Base-by-base conservation (phyloP, 148 eudicot species). In the Dysphania ambrosioides region DNA sequence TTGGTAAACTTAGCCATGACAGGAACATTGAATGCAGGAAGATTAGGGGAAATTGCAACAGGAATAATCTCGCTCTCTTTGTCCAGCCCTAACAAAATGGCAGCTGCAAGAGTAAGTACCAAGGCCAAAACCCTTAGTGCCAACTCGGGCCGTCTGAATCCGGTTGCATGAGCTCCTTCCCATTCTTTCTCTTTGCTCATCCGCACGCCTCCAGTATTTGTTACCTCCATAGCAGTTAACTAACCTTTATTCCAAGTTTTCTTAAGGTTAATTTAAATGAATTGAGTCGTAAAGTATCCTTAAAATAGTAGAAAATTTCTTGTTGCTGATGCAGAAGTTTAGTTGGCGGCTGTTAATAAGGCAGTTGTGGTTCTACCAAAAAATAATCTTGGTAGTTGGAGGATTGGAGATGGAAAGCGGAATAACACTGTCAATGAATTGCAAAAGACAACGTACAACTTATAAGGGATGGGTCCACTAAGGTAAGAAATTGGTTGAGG, bases 41-140 rank as follows among this genome's bases (percentile, higher is more conserved):
- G 83, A 62, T 83, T 72, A 7, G 96, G 72, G 16, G 84, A 67
- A n/a, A 92, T 24, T 19, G 76, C 21, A 5, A 92, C 7, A 26
- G 87, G 65, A 70, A 91, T 85, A 24, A 73, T 41, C 75, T 81
- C 79, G 1, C 90, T 82, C 74, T 93, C 87, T 75, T 86, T 90
- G 58, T 91, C 75, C 30, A 85, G 73, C 30, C 92, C 98, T 41
- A 91, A 69, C 40, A 93, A 53, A 23, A 93, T 66, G 0, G 98
- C 89, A 1, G 96, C 98, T 18, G 72, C 75, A 5, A 91, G 73
- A 2, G 90, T 82, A 11, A 89, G 69, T 3, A 77, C 47, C 70
- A 87, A 69, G 1, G 82, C 89, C 71, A 89, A 57, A 5, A 80
- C 69, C 86, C 98, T 87, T 72, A 89, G 26, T 8, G 55, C 82